Evolutionary conservation across 305 asterid genomes (phyloP), one percentile per base, ranked within the genome.

Genomic region (Fraxinus sp.): DNA sequence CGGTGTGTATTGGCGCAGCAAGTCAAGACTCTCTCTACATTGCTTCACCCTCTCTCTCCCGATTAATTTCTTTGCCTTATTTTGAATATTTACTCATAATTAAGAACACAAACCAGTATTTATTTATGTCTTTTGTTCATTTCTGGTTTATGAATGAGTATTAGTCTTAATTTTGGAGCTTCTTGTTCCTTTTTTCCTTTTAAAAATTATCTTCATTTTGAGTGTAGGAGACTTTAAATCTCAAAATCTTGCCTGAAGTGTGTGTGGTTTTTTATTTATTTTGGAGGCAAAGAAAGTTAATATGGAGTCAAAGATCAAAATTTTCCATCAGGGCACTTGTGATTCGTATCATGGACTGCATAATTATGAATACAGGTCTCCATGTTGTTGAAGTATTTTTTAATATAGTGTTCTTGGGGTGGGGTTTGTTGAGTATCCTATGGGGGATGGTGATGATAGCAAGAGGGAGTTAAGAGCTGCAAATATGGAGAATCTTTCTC

Each of bases 401-500:
- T 11, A 4, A 46, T 22, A 11, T 62, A 55, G 73, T 5, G 68
- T 85, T 81, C 77, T 22, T n/a, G 26, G 52, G 20, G 28, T 32
- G 28, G 71, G 76, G 30, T 22, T 85, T 32, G 49, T 36, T 22
- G 30, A 26, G 32, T 36, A 82, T 78, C 79, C 75, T 74, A 91
- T 90, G 97, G 97, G 91, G 82, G 92, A 87, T 85, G 88, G 86
- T 78, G 90, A 83, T 74, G 90, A 77, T 80, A 73, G 83, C 32
- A 91, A 87, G 52, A 88, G 81, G 85, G 87, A 70, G 46, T 77
- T 79, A n/a, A 85, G 75, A 30, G 83, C 87, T 44, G 78, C 79
- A 77, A 94, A 90, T 66, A 94, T 94, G 97, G 94, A 91, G 88
- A 91, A 90, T 85, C 88, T 92, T 44, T 82, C 94, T 3, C 76